Percentiles rank a stretch among this genome's conserved stretches.
phyloP scores from a whole-genome alignment of 495 filamentous ascomycete species.

The Penicillium atrosanguineum region DNA sequence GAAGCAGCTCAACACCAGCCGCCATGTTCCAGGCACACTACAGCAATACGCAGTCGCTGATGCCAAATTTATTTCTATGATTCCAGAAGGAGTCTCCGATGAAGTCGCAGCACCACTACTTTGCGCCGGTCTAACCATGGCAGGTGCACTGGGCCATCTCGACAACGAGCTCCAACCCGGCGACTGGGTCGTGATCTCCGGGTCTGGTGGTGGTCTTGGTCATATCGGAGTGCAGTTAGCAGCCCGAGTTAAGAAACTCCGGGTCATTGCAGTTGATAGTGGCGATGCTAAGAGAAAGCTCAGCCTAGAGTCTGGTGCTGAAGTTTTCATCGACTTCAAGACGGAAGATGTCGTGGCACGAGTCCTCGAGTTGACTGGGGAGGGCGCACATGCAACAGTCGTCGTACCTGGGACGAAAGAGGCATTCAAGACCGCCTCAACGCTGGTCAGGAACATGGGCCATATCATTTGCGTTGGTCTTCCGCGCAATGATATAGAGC shows the following conservation, averaged over 20 bases:
- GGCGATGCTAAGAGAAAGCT: slow-evolving; percentile 29
- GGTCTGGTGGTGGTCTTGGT: slow-evolving; percentile 36
- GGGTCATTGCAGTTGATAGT: slow-evolving; percentile 35
- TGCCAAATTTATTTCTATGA: slow-evolving; percentile 25
- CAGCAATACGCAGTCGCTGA: slow-evolving; percentile 37
- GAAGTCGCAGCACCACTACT: slow-evolving; percentile 34
- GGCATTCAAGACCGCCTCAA: slow-evolving; percentile 24
- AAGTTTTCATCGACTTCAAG: slow-evolving; percentile 30
- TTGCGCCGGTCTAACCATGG: slow-evolving; percentile 36
- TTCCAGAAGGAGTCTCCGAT: slow-evolving; percentile 26
- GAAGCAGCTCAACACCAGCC: slow-evolving; percentile 35
- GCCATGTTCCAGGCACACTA: slow-evolving; percentile 36
- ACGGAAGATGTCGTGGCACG: slow-evolving; percentile 25
- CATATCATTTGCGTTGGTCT: slow-evolving; percentile 29
- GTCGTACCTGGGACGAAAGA: slow-evolving; percentile 27
- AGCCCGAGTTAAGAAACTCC: slow-evolving; percentile 22
- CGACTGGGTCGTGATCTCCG: slow-evolving; percentile 34
- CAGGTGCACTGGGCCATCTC: slow-evolving; percentile 23
- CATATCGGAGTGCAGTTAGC: slow-evolving; percentile 38
- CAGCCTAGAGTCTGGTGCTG: slow-evolving; percentile 29
- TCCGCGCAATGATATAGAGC: slow-evolving; percentile 26
- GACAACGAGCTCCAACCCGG: slow-evolving; percentile 22
- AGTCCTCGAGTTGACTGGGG: slow-evolving; percentile 27
- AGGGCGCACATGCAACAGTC: slow-evolving; percentile 33
- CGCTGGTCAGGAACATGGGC: slow-evolving; percentile 29